These are phyloP conservation scores for Trichothecium sympodiale DNA, from an alignment of 2,329 filamentous ascomycete species.

Conservation along the genomic window DNA sequence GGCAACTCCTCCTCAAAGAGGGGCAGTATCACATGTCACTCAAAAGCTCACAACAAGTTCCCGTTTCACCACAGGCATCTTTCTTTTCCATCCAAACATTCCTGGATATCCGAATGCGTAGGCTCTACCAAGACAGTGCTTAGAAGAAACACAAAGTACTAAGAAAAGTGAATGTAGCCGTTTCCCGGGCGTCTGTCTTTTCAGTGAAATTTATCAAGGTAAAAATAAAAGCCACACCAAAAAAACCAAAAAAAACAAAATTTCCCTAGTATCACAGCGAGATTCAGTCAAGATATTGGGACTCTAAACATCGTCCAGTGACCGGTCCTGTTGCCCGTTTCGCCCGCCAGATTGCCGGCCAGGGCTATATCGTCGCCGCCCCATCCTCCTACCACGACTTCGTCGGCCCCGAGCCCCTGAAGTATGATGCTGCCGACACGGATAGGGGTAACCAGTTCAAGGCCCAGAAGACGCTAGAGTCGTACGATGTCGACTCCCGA, in stretches of 20 bases:
- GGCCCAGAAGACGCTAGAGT: constrained; percentile 69
- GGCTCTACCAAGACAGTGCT: too few relatives aligned
- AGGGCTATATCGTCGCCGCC: constrained; percentile 87
- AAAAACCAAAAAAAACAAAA: constrained; percentile 3
- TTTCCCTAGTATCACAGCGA: too few relatives aligned
- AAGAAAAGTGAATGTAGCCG: constrained; percentile 26
- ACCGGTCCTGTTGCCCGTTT: constrained; percentile 85
- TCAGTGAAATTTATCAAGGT: constrained; percentile 96
- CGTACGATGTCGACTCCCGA: constrained; percentile 72
- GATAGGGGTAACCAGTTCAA: constrained; percentile 84
- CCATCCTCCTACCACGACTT: constrained; percentile 93
- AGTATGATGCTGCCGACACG: constrained; percentile 81
- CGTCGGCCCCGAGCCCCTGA: constrained; percentile 68
- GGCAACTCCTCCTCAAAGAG: too few relatives aligned
- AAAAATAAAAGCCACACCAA: constrained; percentile 6
- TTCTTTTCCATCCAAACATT: constrained; percentile 77
- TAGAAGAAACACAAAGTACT: too few relatives aligned
- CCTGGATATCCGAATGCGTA: constrained; percentile 79
- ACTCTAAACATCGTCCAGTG: constrained; percentile 41
- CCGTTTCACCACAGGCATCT: constrained; percentile 52
- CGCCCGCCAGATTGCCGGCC: constrained; percentile 79
- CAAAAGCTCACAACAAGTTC: constrained; percentile 2
- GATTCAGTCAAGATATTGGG: too few relatives aligned
- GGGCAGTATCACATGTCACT: constrained; percentile 1
- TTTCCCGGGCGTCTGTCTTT: constrained; percentile 80